Conservation (phyloP, 768 basidiomycete genomes). For the Mycena vulgaris region DNA sequence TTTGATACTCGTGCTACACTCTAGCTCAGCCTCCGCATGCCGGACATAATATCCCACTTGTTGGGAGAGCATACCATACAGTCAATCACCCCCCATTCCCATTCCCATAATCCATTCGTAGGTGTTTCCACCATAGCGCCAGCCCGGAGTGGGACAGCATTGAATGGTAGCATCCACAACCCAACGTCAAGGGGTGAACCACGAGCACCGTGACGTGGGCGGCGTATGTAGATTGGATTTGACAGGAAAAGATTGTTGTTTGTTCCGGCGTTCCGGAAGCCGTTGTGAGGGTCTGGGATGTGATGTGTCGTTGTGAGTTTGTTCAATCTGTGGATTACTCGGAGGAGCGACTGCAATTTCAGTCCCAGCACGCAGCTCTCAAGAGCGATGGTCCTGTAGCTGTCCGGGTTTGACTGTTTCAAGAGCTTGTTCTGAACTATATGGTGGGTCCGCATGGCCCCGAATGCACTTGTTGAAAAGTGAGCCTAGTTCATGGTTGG, state of each 20-base stretch:
- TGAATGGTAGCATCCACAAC: slow-evolving; percentile 24
- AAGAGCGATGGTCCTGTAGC: slow-evolving; percentile 42
- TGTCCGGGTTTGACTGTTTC: slow-evolving; percentile 42
- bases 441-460: neutral
- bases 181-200: slow-evolving; percentile 7
- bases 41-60: slow-evolving; percentile 23
- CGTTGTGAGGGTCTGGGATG: too few species aligned
- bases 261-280: too few species aligned
- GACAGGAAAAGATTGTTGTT: slow-evolving; percentile 20
- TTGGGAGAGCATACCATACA: slow-evolving; percentile 25
- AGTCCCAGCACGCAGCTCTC: slow-evolving; percentile 47
- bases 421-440: slow-evolving; percentile 36
- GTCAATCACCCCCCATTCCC: slow-evolving; percentile 34
- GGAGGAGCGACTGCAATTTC: slow-evolving; percentile 42
- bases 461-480: slow-evolving; percentile 31
- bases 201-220: slow-evolving; percentile 20
- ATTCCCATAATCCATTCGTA: too few species aligned
- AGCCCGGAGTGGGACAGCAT: neutral
- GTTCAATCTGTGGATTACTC: slow-evolving; percentile 37
- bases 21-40: slow-evolving; percentile 8
- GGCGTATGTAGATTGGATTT: slow-evolving; percentile 18
- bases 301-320: slow-evolving; percentile 36
- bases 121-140: slow-evolving; percentile 14
- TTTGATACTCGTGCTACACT: neutral
- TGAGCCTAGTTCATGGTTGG: neutral